phyloP scores from a whole-genome alignment of 2,329 filamentous ascomycete species.

The Scedosporium apiospermum region DNA sequence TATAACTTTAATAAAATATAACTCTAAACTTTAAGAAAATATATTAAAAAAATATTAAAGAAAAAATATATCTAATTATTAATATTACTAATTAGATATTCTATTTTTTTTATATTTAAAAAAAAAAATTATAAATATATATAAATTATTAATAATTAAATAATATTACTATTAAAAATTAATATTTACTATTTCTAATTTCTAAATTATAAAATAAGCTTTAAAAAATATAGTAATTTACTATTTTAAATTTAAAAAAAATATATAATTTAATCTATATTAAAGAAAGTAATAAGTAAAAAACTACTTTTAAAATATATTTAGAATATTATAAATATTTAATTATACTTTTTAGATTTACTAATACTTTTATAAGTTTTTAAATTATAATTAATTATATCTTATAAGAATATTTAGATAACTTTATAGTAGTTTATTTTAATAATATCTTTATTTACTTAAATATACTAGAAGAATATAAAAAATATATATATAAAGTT shows the following conservation, averaged over 20 bases:
- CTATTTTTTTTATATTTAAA: no score
- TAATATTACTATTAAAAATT: conserved; percentile 6
- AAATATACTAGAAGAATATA: conserved; percentile 8
- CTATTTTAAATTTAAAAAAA: conserved; percentile 9
- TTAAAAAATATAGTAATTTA: conserved; percentile 3
- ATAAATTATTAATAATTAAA: conserved; percentile 7
- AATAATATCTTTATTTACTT: conserved; percentile 11
- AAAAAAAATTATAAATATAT: no score
- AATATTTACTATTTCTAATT: background rate
- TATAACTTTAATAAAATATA: no score
- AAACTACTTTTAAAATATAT: conserved; percentile 10
- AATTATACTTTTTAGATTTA: no score
- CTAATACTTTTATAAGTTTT: no score
- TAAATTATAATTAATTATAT: no score
- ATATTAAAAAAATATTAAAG: no score
- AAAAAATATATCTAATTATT: no score
- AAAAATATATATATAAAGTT: background rate
- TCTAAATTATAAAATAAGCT: conserved; percentile 10
- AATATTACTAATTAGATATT: no score
- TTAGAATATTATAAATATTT: conserved; percentile 9
- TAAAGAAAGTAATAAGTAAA: no score
- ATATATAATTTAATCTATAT: conserved; percentile 7
- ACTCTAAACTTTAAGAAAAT: no score
- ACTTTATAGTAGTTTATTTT: no score
- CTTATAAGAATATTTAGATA: conserved; percentile 3